These are phyloP conservation scores for Chrysoporthe deuterocubensis DNA, from an alignment of 2,329 filamentous ascomycete species.

Conservation along the genomic window DNA sequence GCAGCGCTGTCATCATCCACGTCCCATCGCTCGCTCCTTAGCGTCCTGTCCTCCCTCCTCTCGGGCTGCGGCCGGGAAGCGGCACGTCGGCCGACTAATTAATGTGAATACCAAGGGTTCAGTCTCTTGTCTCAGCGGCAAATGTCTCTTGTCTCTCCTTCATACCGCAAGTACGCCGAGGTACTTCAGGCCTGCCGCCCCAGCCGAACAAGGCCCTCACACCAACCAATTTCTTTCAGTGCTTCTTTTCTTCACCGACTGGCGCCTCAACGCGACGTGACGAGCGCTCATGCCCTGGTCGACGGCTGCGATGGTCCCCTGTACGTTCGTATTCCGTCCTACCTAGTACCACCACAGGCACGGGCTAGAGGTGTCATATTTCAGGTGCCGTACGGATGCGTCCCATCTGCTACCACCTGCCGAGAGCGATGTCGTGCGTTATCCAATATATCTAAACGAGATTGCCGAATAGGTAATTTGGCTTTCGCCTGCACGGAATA, in stretches of 20 bases:
- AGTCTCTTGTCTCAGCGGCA: conserved; percentile 1
- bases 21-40: too few species aligned
- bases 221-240: not conserved
- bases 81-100: not conserved
- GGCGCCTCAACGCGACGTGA: not conserved
- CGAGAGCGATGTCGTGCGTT: too few species aligned
- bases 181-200: not conserved
- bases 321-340: too few species aligned
- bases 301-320: not conserved
- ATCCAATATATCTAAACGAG: too few species aligned
- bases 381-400: too few species aligned
- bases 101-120: not conserved
- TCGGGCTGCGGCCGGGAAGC: not conserved
- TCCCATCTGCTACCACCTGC: too few species aligned
- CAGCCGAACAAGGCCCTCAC: not conserved
- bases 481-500: too few species aligned
- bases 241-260: not conserved
- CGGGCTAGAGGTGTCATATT: too few species aligned
- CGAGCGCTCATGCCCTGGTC: not conserved
- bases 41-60: not conserved
- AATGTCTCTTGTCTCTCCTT: conserved; percentile 1
- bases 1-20: too few species aligned
- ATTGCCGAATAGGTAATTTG: too few species aligned
- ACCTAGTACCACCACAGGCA: too few species aligned
- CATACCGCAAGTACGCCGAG: not conserved